These are phyloP conservation scores for Nakazawaea peltata DNA, from an alignment of 805 yeast species.

Conservation along the genomic window DNA sequence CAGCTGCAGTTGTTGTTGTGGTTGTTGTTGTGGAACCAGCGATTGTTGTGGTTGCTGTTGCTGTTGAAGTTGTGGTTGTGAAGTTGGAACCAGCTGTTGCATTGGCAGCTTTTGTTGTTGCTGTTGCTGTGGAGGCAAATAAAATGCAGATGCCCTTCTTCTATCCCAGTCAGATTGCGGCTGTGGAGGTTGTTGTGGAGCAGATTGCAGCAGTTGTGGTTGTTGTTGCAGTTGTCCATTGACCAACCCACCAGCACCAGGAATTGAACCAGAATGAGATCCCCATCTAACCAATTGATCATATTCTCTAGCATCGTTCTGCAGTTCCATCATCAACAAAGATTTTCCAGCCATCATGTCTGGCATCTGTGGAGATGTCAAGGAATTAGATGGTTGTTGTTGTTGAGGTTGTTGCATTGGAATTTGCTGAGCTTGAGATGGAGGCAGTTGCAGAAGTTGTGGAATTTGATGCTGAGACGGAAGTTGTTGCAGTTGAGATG, in stretches of 20 bases:
- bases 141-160: constrained; percentile 7
- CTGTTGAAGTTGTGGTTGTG: constrained; percentile 10
- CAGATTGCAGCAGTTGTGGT: constrained; percentile 17
- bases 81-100: constrained; percentile 1
- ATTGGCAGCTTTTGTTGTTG: too few species aligned
- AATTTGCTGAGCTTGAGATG: too few species aligned
- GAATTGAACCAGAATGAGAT: constrained; percentile 7
- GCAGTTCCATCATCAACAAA: constrained; percentile 35
- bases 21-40: constrained; percentile 8
- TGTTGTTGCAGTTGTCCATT: constrained; percentile 10
- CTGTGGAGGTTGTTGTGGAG: constrained; percentile 15
- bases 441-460: background rate
- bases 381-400: too few species aligned
- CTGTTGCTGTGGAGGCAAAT: constrained; percentile 3
- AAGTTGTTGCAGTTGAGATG: constrained; percentile 11
- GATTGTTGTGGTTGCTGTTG: constrained; percentile 6
- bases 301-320: constrained; percentile 37
- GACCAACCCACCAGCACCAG: constrained; percentile 1
- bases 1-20: constrained; percentile 3
- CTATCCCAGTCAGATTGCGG: constrained; percentile 13
- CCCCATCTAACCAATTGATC: constrained; percentile 35
- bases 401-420: too few species aligned
- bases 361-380: too few species aligned
- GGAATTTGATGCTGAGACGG: constrained; percentile 9
- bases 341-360: constrained; percentile 30